Conservation (phyloP, 257 asterid genomes). For the Salvia miltiorrhiza region DNA sequence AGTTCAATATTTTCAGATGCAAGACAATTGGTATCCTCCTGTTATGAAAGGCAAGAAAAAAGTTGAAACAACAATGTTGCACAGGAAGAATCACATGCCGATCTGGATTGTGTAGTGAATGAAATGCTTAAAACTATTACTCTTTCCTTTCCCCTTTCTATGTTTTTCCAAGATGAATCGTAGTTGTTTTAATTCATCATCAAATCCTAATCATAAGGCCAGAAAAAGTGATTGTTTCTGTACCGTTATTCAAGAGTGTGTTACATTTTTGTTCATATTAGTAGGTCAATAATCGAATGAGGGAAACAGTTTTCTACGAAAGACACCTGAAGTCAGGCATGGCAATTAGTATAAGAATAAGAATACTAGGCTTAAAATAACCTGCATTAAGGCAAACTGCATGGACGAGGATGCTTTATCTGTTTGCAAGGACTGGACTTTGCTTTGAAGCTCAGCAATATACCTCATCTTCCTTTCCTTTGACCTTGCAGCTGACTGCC, state of each 20-base stretch:
- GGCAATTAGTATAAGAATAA: not conserved
- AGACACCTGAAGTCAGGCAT: not conserved
- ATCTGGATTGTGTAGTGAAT: not conserved
- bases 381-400: conserved; percentile 85
- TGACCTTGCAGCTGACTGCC: conserved; percentile 97
- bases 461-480: conserved; percentile 96
- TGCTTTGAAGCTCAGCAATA: conserved; percentile 86
- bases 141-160: not conserved
- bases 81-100: not conserved
- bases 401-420: conserved; percentile 85
- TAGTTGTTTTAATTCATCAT: not conserved
- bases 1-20: conserved; percentile 80
- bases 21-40: conserved; percentile 84
- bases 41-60: conserved; percentile 12
- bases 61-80: not conserved
- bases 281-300: not conserved
- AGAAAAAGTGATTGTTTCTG: not conserved
- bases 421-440: conserved; percentile 78
- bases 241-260: not conserved
- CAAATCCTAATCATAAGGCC: not conserved
- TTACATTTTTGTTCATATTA: not conserved
- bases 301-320: not conserved
- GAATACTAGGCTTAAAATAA: conserved; percentile 12
- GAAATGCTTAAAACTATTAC: not conserved
- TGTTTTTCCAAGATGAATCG: not conserved